Conservation (phyloP, 1,139 yeast genomes). For the Sugiyamaella grinbergsii region DNA sequence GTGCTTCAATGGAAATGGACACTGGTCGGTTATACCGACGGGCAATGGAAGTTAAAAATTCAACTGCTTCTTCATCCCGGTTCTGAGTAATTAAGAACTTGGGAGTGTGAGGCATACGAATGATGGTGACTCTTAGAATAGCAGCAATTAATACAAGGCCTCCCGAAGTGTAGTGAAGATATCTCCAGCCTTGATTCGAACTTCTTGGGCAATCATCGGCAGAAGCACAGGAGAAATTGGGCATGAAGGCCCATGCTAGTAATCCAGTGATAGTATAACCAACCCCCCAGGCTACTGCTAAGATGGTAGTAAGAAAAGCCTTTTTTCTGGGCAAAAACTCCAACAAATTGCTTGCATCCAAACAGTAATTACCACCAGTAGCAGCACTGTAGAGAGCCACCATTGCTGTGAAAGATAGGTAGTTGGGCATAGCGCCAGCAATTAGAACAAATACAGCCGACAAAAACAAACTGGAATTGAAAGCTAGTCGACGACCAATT, state of each 20-base stretch:
- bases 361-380: slow-evolving; percentile 61
- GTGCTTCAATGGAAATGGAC: slow-evolving; percentile 44
- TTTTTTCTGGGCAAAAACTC: slow-evolving; percentile 57
- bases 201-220: slow-evolving; percentile 49
- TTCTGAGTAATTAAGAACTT: slow-evolving; percentile 55
- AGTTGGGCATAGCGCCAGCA: slow-evolving; percentile 52
- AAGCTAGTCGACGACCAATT: slow-evolving; percentile 59
- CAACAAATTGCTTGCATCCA: slow-evolving; percentile 59
- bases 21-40: slow-evolving; percentile 28
- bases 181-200: slow-evolving; percentile 60
- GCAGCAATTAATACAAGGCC: slow-evolving; percentile 55
- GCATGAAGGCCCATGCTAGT: slow-evolving; percentile 57
- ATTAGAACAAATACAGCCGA: slow-evolving; percentile 56
- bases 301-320: slow-evolving; percentile 55
- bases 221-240: slow-evolving; percentile 50
- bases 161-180: slow-evolving; percentile 55
- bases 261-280: slow-evolving; percentile 59
- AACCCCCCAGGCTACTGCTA: slow-evolving; percentile 63
- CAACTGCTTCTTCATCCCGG: slow-evolving; percentile 51
- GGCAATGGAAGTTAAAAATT: slow-evolving; percentile 28
- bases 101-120: slow-evolving; percentile 57
- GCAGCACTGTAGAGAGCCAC: slow-evolving; percentile 51
- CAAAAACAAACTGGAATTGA: slow-evolving; percentile 55
- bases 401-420: slow-evolving; percentile 51
- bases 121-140: slow-evolving; percentile 49